These are phyloP conservation scores for Tetrapisispora pingtungensis DNA, from an alignment of 805 yeast species.

Conservation along the genomic window DNA sequence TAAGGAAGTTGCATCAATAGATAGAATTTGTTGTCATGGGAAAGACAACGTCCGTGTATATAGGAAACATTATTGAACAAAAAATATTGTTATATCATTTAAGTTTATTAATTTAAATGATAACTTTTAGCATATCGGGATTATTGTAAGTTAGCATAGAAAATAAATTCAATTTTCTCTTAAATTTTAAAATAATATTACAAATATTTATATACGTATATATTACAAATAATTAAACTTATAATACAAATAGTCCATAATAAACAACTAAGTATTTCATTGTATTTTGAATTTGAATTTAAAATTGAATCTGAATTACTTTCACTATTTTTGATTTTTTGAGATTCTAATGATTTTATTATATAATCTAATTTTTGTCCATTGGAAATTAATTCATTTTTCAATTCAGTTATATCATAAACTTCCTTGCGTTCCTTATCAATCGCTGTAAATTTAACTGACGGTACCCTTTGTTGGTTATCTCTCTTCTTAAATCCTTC, in stretches of 20 bases:
- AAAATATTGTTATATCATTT: no score
- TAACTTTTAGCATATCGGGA: no score
- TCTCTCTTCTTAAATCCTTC: neutral
- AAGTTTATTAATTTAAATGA: no score
- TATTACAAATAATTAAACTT: slow-evolving; percentile 19
- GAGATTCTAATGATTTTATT: slow-evolving; percentile 9
- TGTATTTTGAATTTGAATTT: neutral
- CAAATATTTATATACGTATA: slow-evolving; percentile 21
- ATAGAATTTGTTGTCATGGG: no score
- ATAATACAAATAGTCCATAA: slow-evolving; percentile 27
- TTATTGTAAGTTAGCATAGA: neutral
- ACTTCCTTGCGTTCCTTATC: neutral
- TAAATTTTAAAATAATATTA: slow-evolving; percentile 6
- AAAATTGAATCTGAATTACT: neutral
- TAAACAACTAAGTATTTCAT: slow-evolving; percentile 6
- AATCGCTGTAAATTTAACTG: neutral
- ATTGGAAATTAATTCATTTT: slow-evolving; percentile 14
- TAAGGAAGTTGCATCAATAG: slow-evolving; percentile 11
- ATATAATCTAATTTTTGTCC: slow-evolving; percentile 21
- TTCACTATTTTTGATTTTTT: neutral
- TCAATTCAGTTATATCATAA: slow-evolving; percentile 5
- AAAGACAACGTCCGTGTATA: no score
- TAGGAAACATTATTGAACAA: no score
- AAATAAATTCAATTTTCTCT: neutral
- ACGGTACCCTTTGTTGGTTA: neutral